Percentiles rank a stretch among this genome's conserved stretches.
Conservation (phyloP, 1,284 basidiomycete genomes). For the Takashimella koratensis region DNA sequence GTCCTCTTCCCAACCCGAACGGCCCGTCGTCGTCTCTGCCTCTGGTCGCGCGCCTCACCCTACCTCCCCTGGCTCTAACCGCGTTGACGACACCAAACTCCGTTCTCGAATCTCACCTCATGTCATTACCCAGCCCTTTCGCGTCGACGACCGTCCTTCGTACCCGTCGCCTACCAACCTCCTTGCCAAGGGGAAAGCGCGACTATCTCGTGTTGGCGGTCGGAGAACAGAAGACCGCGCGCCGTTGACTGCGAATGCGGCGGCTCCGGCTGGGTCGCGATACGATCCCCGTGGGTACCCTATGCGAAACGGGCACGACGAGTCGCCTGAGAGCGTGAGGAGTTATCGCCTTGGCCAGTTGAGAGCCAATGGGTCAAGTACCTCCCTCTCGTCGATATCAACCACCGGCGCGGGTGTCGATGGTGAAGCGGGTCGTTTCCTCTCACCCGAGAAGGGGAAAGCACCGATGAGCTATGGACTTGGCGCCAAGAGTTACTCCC, state of each 20-base stretch:
- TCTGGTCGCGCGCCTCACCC: constrained; percentile 17
- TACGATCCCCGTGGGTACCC: constrained; percentile 32
- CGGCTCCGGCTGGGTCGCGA: background rate
- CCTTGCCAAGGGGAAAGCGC: constrained; percentile 10
- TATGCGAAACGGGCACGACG: constrained; percentile 2
- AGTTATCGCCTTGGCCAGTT: constrained; percentile 1
- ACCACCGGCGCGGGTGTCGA: constrained; percentile 26
- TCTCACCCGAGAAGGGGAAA: constrained; percentile 1
- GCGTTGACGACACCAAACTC: constrained; percentile 22
- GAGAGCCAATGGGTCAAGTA: background rate
- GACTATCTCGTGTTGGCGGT: background rate
- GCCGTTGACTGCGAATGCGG: background rate
- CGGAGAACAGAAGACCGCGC: background rate
- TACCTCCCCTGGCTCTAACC: constrained; percentile 16
- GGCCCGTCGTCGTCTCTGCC: constrained; percentile 22
- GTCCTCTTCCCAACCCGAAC: constrained; percentile 2
- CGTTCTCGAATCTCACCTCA: constrained; percentile 25
- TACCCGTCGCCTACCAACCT: constrained; percentile 25
- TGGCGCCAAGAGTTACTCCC: constrained; percentile 19
- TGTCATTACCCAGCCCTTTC: constrained; percentile 8
- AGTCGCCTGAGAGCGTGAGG: background rate
- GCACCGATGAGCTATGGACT: constrained; percentile 21
- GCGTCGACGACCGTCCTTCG: constrained; percentile 12
- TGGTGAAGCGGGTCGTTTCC: constrained; percentile 18
- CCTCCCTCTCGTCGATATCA: constrained; percentile 18